These are phyloP conservation scores for Urostyla sp. DNA, from an alignment of 73 alveolate species.

Conservation along the genomic window DNA sequence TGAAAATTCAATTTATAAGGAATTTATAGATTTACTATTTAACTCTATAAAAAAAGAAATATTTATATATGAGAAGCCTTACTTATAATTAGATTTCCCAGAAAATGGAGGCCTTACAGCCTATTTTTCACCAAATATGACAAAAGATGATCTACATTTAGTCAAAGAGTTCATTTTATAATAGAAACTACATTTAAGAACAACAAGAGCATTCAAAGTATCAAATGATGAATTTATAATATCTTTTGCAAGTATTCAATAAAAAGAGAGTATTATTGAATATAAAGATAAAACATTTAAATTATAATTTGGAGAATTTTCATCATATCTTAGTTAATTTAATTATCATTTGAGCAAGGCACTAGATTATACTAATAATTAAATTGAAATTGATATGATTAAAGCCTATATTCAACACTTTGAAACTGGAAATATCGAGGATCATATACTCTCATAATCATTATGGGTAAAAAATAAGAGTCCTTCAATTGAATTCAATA, in stretches of 20 bases:
- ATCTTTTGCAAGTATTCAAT: constrained; percentile 41
- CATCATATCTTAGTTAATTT: constrained; percentile 73
- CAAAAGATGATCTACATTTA: constrained; percentile 40
- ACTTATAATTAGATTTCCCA: constrained; percentile 28
- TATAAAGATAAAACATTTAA: constrained; percentile 57
- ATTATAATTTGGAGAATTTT: constrained; percentile 82
- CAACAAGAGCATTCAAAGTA: constrained; percentile 48
- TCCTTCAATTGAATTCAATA: constrained; percentile 67
- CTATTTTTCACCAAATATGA: constrained; percentile 62
- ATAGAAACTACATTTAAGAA: constrained; percentile 1
- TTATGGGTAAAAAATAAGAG: constrained; percentile 74
- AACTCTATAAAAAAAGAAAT: constrained; percentile 30
- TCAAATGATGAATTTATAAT: constrained; percentile 42
- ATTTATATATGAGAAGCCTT: constrained; percentile 46
- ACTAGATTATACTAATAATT: constrained; percentile 54
- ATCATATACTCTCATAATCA: constrained; percentile 68
- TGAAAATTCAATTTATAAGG: constrained; percentile 35
- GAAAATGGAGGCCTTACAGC: constrained; percentile 66
- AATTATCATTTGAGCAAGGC: constrained; percentile 73
- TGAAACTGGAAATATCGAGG: constrained; percentile 66
- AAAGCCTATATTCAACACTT: constrained; percentile 69
- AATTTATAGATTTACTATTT: constrained; percentile 46
- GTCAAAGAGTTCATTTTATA: constrained; percentile 48
- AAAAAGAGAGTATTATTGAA: not conserved
- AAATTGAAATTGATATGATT: constrained; percentile 60